Base-by-base conservation (phyloP, 2,329 filamentous ascomycete genomes). In the Ophiostoma ips region DNA sequence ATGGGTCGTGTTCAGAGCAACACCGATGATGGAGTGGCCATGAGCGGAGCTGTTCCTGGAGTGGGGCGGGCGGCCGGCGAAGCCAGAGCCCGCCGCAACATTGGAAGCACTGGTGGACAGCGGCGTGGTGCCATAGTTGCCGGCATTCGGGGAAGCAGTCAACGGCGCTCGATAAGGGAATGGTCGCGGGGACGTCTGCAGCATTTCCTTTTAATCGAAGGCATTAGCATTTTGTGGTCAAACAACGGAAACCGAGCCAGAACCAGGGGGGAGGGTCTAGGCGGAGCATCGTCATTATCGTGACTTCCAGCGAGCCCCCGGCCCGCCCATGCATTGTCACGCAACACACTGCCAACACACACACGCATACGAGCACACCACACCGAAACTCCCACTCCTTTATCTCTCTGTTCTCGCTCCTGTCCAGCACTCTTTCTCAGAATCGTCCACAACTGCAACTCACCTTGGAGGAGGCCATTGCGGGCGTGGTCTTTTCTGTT, bases 21-120 rank as follows among this genome's bases (percentile, higher is more conserved):
- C 51, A 53, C 84, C 76, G 50, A 89, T 83, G 58, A 88, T 73
- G 52, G 87, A 90, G 66, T 92, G 84, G 46, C 86, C 10, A 33
- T 36, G 31, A 10, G 44, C 2, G 10, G 30, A 86, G 70, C 88
- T 86, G 59, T 79, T 81, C 62, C 88, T 83, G 55, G 79, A 77
- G 68, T 84, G 79, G 56, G 76, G 69, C 62, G 79, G 75, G 58
- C 81, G 81, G 57, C 63, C 65, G 48, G 68, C 71, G 47, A 83
- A 72, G 49, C 76, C 43, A 11, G 43, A 45, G 11, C 43, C 43
- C 1, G 43, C 43, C 8, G 43, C 43, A 19, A 16, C 75, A 55
- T 81, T 79, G 58, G 76, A 61, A 35, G 72, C 71, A 60, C 72
- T 71, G 60, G 72, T 18, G 19, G 43, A 43, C 24, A 51, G 31